phyloP scores from a whole-genome alignment of 2,329 filamentous ascomycete species.

The Ophiognomonia clavigignenti-juglandacearum region DNA sequence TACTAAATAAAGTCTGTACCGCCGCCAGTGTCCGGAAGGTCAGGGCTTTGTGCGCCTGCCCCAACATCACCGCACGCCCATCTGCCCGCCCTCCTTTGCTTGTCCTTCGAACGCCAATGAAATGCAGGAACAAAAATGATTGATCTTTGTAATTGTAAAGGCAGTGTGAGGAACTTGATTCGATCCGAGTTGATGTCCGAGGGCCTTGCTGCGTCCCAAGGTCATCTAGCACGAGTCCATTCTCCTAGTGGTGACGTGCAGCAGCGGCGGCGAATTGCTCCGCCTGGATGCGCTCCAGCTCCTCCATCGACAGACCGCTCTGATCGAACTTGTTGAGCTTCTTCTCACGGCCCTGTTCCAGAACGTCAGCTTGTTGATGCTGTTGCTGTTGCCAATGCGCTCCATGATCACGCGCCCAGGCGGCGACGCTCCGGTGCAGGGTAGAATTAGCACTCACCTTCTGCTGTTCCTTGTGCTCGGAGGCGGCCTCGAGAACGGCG shows the following conservation, averaged over 20 bases:
- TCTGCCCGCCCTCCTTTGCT: background rate
- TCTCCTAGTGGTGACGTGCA: conserved; percentile 57
- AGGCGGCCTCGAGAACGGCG: conserved; percentile 79
- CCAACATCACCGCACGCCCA: background rate
- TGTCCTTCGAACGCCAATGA: conserved; percentile 10
- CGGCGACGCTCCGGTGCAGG: no score
- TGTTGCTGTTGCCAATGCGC: no score
- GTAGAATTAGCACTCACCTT: conserved; percentile 72
- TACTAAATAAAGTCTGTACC: no score
- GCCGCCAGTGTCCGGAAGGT: no score
- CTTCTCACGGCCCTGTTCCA: conserved; percentile 77
- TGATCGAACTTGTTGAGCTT: conserved; percentile 96
- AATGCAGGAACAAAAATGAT: conserved; percentile 12
- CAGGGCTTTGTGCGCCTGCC: no score
- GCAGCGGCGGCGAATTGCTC: conserved; percentile 84
- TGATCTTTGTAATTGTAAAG: no score
- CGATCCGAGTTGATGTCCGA: background rate
- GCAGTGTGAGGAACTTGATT: no score
- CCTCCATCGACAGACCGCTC: conserved; percentile 85
- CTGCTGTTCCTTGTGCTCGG: conserved; percentile 87
- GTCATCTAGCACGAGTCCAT: background rate
- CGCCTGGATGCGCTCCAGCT: conserved; percentile 82
- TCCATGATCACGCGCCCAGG: no score
- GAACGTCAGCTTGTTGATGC: no score
- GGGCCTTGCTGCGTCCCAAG: background rate